Evolutionary conservation across 2,329 filamentous ascomycete genomes (phyloP), one percentile per base, ranked within the genome.

Genomic region (Tolypocladium album): DNA sequence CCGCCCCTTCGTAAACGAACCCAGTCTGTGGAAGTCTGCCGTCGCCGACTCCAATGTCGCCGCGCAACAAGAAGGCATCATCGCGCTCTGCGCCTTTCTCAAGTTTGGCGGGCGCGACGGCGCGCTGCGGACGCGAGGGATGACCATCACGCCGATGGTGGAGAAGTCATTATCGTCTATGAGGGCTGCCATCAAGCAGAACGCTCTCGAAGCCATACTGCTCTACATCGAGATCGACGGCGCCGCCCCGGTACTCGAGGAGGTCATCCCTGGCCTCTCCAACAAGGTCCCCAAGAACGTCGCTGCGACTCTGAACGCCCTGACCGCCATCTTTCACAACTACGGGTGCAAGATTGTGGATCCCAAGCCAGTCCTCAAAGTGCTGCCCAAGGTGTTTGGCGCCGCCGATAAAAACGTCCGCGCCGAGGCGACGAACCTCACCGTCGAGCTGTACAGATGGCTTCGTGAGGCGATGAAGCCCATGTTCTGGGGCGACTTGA

Each of bases 371-470:
- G 86, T 95, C 24, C 82, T 97, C 61, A 97, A 97, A 72, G 78
- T 84, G 13, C 79, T 99, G 2, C 92, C 94, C 3, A 96, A 96
- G 71, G 88, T 88, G 2, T 99, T 97, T 70, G 91, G 90, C 24
- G 94, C 97, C 72, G 93, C 94, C 39, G 94, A 99, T 80, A 99
- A 99, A 76, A 97, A 97, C 71, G 90, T 99, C 20, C 88, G 94
- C 74, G 92, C 92, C 4, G 94, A 97, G 72, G 92, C 92, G 36
- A 94, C 94, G 55, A 92, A 88, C 67, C 79, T 99, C 60, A 89
- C 93, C 0, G 90, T 97, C 56, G 95, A 99, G 71, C 84, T 99
- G 61, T 99, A 99, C 75, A 82, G 94, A 74, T 99, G 95, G 94
- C 80, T 99, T 40, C 89, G 93, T 66, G 94, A 99, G 64, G 93